Percentiles rank a stretch among this genome's conserved stretches.
Conservation (phyloP, 208 protist genomes). For the Leishmania gerbilli region DNA sequence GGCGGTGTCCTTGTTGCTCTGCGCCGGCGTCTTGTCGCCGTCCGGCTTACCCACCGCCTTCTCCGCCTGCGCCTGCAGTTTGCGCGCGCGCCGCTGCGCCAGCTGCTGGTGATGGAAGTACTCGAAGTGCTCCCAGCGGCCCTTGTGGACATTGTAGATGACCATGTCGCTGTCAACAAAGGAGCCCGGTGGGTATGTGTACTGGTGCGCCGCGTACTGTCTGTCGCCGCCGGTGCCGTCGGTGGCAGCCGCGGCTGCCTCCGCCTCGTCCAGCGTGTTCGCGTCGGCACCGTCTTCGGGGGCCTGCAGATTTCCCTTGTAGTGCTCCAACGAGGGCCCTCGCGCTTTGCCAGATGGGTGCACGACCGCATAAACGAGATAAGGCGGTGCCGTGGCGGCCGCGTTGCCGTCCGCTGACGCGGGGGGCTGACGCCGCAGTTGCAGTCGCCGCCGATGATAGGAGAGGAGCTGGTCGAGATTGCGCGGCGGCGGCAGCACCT, state of each 20-base stretch:
- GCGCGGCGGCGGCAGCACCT: conserved; percentile 42
- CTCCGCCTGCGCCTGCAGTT: not conserved
- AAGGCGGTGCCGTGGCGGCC: conserved; percentile 7
- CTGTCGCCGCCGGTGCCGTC: not conserved
- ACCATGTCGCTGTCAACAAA: conserved; percentile 67
- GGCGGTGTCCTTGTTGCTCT: not conserved
- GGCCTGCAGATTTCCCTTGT: conserved; percentile 25
- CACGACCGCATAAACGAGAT: conserved; percentile 36
- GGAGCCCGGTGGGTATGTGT: conserved; percentile 33
- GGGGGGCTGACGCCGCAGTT: conserved; percentile 9
- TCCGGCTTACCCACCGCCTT: too few species aligned
- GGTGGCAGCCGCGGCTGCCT: not conserved
- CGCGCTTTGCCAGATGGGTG: conserved; percentile 28
- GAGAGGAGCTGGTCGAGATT: conserved; percentile 31
- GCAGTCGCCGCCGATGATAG: conserved; percentile 30
- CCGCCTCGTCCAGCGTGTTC: conserved; percentile 1
- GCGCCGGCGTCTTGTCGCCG: not conserved
- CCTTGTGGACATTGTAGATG: conserved; percentile 41
- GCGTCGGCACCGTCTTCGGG: conserved; percentile 11
- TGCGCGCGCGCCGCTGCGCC: conserved; percentile 16
- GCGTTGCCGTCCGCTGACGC: not conserved
- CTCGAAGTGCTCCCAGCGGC: conserved; percentile 48
- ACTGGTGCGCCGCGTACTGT: conserved; percentile 31
- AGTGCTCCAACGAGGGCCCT: conserved; percentile 36
- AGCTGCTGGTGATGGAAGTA: conserved; percentile 34